phyloP scores from a whole-genome alignment of 345 rosid genomes.

The Leavenworthia alabamica region DNA sequence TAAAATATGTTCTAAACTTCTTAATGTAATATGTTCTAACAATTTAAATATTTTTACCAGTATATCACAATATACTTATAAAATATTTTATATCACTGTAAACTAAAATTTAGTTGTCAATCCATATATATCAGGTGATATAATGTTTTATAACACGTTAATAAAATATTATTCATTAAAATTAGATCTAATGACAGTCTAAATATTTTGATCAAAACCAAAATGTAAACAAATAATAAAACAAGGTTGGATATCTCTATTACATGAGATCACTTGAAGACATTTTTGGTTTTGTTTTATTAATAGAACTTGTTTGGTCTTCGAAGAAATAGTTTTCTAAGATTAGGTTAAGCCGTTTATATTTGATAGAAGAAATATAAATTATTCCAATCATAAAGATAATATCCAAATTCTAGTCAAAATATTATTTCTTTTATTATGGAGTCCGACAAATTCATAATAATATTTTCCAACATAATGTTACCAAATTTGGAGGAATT shows the following conservation, averaged over 20 bases:
- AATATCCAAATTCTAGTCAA: neutral
- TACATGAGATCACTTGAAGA: neutral
- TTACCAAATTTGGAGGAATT: neutral
- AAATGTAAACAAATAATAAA: neutral
- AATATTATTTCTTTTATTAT: neutral
- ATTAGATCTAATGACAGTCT: no score
- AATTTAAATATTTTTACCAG: no score
- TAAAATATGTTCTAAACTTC: no score
- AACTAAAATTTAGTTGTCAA: no score
- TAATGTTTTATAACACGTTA: no score
- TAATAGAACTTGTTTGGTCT: neutral
- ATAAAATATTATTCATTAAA: no score
- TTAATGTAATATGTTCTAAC: no score
- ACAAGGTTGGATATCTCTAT: neutral
- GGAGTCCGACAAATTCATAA: neutral
- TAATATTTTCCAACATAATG: neutral
- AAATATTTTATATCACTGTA: no score
- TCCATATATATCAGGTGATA: no score
- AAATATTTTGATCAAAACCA: no score
- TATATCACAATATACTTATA: no score
- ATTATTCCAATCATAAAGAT: neutral
- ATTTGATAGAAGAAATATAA: neutral
- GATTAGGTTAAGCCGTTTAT: neutral
- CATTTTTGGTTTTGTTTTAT: neutral
- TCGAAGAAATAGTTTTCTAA: neutral